These are phyloP conservation scores for Neurospora sp. DNA, from an alignment of 495 filamentous ascomycete genomes.

Conservation along the genomic window DNA sequence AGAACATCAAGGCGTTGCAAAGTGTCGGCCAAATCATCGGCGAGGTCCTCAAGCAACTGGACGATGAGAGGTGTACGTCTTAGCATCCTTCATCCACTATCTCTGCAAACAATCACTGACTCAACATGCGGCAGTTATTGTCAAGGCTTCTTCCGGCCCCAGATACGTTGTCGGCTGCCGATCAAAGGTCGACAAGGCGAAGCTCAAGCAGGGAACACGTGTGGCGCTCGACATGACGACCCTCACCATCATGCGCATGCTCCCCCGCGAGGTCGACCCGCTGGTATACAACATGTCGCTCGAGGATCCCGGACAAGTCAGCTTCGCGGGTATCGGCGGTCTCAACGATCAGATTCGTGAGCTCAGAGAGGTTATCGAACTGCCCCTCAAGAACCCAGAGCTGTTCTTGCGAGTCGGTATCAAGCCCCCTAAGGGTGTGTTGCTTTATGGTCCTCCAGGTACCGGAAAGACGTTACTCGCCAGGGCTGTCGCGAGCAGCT, in stretches of 20 bases:
- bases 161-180: slow-evolving; percentile 98
- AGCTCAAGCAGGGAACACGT: slow-evolving; percentile 95
- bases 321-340: slow-evolving; percentile 97
- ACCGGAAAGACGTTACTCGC: slow-evolving; percentile 96
- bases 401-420: slow-evolving; percentile 95
- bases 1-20: slow-evolving; percentile 99
- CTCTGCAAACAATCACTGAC: background rate
- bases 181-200: slow-evolving; percentile 92
- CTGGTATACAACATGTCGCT: slow-evolving; percentile 99
- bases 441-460: slow-evolving; percentile 95
- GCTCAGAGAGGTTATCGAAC: slow-evolving; percentile 93
- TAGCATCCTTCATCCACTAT: background rate
- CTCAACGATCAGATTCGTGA: slow-evolving; percentile 98
- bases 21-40: slow-evolving; percentile 99
- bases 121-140: slow-evolving; percentile 36
- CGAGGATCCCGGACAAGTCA: slow-evolving; percentile 95
- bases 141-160: slow-evolving; percentile 91
- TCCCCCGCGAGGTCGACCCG: slow-evolving; percentile 96
- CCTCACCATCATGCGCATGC: slow-evolving; percentile 99
- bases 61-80: slow-evolving; percentile 91
- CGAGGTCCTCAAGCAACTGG: slow-evolving; percentile 96
- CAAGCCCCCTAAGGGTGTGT: slow-evolving; percentile 96
- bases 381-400: slow-evolving; percentile 97
- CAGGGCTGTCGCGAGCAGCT: slow-evolving; percentile 87
- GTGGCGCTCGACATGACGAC: slow-evolving; percentile 99